Base-by-base conservation (phyloP, 345 rosid genomes). In the Aquilaria yunnanensis region DNA sequence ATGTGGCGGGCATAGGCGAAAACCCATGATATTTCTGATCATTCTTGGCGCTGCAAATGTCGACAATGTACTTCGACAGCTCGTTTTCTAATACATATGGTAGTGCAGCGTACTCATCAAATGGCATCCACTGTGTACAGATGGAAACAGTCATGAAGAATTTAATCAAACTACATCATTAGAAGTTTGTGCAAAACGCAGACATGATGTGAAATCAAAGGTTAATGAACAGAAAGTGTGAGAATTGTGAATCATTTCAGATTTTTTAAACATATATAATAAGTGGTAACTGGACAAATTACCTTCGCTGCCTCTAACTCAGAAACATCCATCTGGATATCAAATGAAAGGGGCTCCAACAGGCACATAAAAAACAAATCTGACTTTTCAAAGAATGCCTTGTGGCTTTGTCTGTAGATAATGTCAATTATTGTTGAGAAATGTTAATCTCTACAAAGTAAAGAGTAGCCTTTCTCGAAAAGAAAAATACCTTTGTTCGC, bases 251-350 rank as follows among this genome's bases (percentile, higher is more conserved):
- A 64, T 5, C 31, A 31, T 54, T 52, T 33, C 45, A 12, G 47
- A 45, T 60, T 37, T 6, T 32, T 2, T 2, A 34, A 31, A 41
- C 14, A 5, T n/a, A 14, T 47, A 57, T 37, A 14, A 57, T 37
- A 14, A 34, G 45, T 37, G 31, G 2, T 32, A 5, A 14, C 11
- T 34, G 7, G 47, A 23, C 3, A n/a, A 62, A 14, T 67, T 80
- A 87, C 98, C 90, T 78, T 74, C 31, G 94, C 88, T 12, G 87
- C 94, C 54, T 76, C 89, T 51, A 94, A 77, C 82, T 94, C 97
- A 12, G 84, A 48, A 59, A 88, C 88, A 68, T 90, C 97, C 75
- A 65, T 75, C 76, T 68, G 74, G 65, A 90, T 76, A 46, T 86
- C 85, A 32, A 68, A 78, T 48, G 97, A 85, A 62, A 82, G 70